Conservation (phyloP, 352 stramenopile species). For the Phytophthora palmivora region DNA sequence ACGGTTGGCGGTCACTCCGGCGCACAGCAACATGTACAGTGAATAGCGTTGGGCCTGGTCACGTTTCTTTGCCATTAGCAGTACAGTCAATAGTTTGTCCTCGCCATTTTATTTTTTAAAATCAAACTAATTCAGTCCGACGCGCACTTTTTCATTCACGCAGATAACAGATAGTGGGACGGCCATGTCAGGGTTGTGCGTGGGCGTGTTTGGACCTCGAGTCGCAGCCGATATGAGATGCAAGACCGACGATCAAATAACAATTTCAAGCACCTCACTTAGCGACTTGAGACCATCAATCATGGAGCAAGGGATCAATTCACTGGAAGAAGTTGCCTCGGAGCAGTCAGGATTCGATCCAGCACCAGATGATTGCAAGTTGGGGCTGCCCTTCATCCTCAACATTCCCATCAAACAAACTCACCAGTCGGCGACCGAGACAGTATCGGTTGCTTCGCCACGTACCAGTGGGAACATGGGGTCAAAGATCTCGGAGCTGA, state of each 20-base stretch:
- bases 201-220: neutral
- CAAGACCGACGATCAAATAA: slow-evolving; percentile 6
- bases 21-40: too few species aligned
- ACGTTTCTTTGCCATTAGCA: too few species aligned
- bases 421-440: slow-evolving; percentile 1
- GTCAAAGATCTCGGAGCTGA: slow-evolving; percentile 7
- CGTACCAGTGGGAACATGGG: neutral
- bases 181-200: too few species aligned
- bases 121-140: neutral
- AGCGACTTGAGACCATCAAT: neutral
- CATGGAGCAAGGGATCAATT: neutral
- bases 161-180: too few species aligned
- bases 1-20: too few species aligned
- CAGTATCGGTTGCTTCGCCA: neutral
- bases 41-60: too few species aligned
- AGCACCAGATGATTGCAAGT: slow-evolving; percentile 18
- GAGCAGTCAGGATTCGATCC: too few species aligned
- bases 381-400: slow-evolving; percentile 36
- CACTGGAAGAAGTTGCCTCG: neutral
- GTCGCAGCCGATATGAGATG: slow-evolving; percentile 3
- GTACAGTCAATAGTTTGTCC: too few species aligned
- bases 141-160: neutral
- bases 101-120: too few species aligned
- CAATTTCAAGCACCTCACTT: slow-evolving; percentile 1
- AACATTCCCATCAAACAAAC: slow-evolving; percentile 10